Percentiles rank a stretch among this genome's conserved stretches.
Conservation (phyloP, 352 stramenopile genomes). For the Phytophthora melonis region DNA sequence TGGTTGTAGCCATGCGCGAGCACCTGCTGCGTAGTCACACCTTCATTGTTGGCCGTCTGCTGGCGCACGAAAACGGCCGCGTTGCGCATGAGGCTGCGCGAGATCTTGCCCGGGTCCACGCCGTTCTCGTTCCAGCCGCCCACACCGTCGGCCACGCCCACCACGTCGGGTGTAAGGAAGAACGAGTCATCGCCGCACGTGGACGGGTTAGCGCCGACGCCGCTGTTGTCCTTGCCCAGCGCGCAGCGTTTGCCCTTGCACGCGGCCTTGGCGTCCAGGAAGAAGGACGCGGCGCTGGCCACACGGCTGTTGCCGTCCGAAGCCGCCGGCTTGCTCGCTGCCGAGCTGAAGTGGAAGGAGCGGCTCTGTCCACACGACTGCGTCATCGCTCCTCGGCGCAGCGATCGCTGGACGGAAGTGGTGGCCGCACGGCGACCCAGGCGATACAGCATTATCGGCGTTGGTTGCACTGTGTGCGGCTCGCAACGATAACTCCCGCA, state of each 20-base stretch:
- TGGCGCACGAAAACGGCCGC: constrained; percentile 56
- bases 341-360: constrained; percentile 38
- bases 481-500: neutral
- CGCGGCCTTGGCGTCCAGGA: constrained; percentile 75
- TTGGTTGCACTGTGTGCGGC: neutral
- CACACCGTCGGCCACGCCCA: constrained; percentile 80
- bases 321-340: constrained; percentile 23
- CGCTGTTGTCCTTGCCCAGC: constrained; percentile 54
- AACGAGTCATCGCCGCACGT: constrained; percentile 81
- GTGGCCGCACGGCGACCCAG: constrained; percentile 23
- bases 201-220: constrained; percentile 57
- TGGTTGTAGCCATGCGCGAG: constrained; percentile 69
- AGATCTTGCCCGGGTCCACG: constrained; percentile 82
- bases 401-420: constrained; percentile 36
- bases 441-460: constrained; percentile 36
- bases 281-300: constrained; percentile 55
- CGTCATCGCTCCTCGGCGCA: constrained; percentile 27
- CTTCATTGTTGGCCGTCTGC: constrained; percentile 36
- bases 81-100: constrained; percentile 79
- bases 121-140: constrained; percentile 87
- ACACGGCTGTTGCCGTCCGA: constrained; percentile 25
- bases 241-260: constrained; percentile 79
- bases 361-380: constrained; percentile 11
- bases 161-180: constrained; percentile 68
- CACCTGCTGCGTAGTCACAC: constrained; percentile 62